Evolutionary conservation across 306 rosid genomes (phyloP), one percentile per base, ranked within the genome.

Genomic region (Dalbergia cochinchinensis): DNA sequence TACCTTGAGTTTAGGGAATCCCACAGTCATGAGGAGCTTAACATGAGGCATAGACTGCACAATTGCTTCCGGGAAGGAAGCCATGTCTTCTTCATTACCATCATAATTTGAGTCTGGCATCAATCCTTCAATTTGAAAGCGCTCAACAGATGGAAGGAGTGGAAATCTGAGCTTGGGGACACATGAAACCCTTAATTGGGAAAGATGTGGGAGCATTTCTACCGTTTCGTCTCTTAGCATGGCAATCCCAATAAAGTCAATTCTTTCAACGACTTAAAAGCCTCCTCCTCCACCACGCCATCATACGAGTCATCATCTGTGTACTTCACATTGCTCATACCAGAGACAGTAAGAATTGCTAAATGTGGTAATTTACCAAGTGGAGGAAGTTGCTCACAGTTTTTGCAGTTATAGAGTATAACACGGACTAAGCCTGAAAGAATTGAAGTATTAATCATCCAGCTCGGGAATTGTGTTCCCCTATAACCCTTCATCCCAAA

Each of bases 301-400:
- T 67, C 58, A 54, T 78, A 67, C 3, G 16, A 42, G 3, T 64
- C 50, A 64, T 13, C 41, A 64, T 76, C 63, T 1, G 65, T 16
- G 54, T 39, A 19, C 63, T 57, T 69, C 39, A 78, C 60, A 42
- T 74, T 7, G 61, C 45, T 31, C 71, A 74, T 42, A 15, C 18
- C 69, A 4, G 11, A 13, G 26, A 74, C 5, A 3, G 0, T 0
- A 19, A 57, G 42, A 5, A 0, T 13, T 12, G 5, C 19, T 26
- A 73, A 59, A 11, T 13, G 15, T 41, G 68, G 45, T 20, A 74
- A 12, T 22, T 74, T 74, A 26, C 78, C 78, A 22, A 74, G 59
- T 44, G 69, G 33, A 61, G 70, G 61, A 74, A 74, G 79, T 18
- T 10, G 8, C 34, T 45, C 8, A 5, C 47, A 60, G 47, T 45